Evolutionary conservation across 2,329 filamentous ascomycete species (phyloP), one percentile per base, ranked within the genome.

Genomic region (Monilinia fructicola): DNA sequence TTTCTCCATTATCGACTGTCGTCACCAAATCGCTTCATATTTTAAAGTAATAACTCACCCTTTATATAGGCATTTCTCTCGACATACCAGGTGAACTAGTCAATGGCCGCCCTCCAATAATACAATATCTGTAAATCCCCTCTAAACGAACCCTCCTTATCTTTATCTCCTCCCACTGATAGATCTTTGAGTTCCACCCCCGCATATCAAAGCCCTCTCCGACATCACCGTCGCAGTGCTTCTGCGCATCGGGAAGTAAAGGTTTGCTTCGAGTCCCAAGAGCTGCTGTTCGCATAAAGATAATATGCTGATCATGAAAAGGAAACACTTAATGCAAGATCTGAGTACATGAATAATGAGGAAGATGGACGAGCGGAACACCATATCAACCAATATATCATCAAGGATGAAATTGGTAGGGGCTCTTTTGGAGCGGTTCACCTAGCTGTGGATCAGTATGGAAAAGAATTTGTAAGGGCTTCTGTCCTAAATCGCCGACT

Each of bases 381-480:
- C 76, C 86, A 88, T 67, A 94, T 98, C 80, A 98, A 98, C 77
- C 94, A 98, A 79, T 99, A 98, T 78, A 84, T 90, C 67, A 95
- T 99, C 75, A 89, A 90, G 77, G 90, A 96, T 77, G 94, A 98
- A 81, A 97, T 99, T 73, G 95, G 95, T n/a, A 85, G 93, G 71
- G 95, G 95, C 23, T 98, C 94, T 0, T 99, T 96, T 77, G 95
- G 95, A 10, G 90, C 93, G 14, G 95, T 99, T 18, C 93, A 98
- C 79, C 82, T 94, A 26, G 95, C 93, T 28, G 87, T 87, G 2
- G 94, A 99, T 79, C 93, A 97, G 77, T 95, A 89, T 79, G 94
- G 93, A 53, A 87, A 87, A 62, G 93, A 98, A 91, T 98, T 90
- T 85, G 94, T 96, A 83, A 84, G 90, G 63, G 67, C 31, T 52